Base-by-base conservation (phyloP, 495 filamentous ascomycete genomes). In the Acidomyces sp. region DNA sequence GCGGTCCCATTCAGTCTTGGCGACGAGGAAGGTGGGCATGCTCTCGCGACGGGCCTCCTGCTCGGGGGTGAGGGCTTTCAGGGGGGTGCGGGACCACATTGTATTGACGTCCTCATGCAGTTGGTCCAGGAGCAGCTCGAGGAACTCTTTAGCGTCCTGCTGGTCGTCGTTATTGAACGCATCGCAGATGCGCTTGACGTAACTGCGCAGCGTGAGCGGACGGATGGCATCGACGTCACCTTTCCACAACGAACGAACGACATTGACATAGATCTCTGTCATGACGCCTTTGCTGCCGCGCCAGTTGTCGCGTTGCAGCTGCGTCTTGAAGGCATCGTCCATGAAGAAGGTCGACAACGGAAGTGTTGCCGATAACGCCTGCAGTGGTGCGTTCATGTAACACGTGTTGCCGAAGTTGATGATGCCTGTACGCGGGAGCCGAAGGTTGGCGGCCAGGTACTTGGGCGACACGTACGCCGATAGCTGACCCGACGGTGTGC, bases 331-430 rank as follows among this genome's bases (percentile, higher is more conserved):
- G 25, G 40, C 46, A 46, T 68, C 41, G 59, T 68, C 67, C 68
- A 85, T 23, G 48, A 95, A 77, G 40, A 84, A 80, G 21, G 73
- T 64, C 21, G 75, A 70, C 42, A 99, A 67, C 16, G 74, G 72
- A 16, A 74, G 63, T 1, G 84, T 90, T 3, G 78, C 79, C 43
- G 80, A 78, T 39, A 96, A 61, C 43, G 77, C 80, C 57, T 99
- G 90, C 11, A 99, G 60, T 3, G 77, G 78, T 11, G 81, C 74
- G 62, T 95, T 94, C 72, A 87, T 85, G 55, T 90, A 99, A 59
- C 90, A 99, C 5, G 75, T 82, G 9, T 80, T 77, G 7, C 80
- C 76, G 18, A 81, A 77, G 51, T 93, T 95, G 28, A 72, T 56
- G 6, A 96, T 68, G 1, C 90, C 92, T 3, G 83, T 88, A 21